Percentiles rank a stretch among this genome's conserved stretches.
Conservation (phyloP, 2,329 filamentous ascomycete genomes). For the Aureobasidium sp. region DNA sequence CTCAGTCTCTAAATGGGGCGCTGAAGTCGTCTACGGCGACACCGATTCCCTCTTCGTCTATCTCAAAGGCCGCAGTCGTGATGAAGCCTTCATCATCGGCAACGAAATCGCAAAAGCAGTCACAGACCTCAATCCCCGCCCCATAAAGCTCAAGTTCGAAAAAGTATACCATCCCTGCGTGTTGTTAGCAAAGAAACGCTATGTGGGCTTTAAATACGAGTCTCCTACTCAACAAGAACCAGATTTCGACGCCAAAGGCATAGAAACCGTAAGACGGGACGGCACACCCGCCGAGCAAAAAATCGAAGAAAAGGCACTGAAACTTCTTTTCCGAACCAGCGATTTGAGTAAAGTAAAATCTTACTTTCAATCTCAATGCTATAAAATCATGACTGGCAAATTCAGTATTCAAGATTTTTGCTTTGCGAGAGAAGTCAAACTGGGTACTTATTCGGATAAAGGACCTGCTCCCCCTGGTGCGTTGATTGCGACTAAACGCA, state of each 20-base stretch:
- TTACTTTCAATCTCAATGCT: constrained; percentile 85
- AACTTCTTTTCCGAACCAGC: constrained; percentile 78
- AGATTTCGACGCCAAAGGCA: constrained; percentile 95
- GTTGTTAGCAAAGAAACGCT: constrained; percentile 90
- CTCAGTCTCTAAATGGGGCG: constrained; percentile 76
- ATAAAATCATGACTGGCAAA: constrained; percentile 81
- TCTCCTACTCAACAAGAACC: constrained; percentile 63
- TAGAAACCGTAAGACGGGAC: constrained; percentile 91
- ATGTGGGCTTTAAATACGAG: constrained; percentile 97
- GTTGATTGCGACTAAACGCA: constrained; percentile 74
- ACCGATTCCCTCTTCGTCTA: constrained; percentile 93
- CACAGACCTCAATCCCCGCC: constrained; percentile 81
- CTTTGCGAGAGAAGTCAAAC: constrained; percentile 83
- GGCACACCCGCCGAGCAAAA: constrained; percentile 94
- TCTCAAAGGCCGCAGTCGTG: constrained; percentile 75
- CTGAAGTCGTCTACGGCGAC: constrained; percentile 96
- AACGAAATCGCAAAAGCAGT: constrained; percentile 83
- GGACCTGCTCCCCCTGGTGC: constrained; percentile 78
- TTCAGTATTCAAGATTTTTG: constrained; percentile 94
- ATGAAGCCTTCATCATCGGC: constrained; percentile 86
- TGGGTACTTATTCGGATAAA: constrained; percentile 79
- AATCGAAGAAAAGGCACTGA: constrained; percentile 87
- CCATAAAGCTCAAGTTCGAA: constrained; percentile 94
- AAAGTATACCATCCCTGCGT: constrained; percentile 97
- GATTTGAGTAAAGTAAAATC: constrained; percentile 81